Conservation (phyloP, 495 filamentous ascomycete species). For the Penicillium pulvis region DNA sequence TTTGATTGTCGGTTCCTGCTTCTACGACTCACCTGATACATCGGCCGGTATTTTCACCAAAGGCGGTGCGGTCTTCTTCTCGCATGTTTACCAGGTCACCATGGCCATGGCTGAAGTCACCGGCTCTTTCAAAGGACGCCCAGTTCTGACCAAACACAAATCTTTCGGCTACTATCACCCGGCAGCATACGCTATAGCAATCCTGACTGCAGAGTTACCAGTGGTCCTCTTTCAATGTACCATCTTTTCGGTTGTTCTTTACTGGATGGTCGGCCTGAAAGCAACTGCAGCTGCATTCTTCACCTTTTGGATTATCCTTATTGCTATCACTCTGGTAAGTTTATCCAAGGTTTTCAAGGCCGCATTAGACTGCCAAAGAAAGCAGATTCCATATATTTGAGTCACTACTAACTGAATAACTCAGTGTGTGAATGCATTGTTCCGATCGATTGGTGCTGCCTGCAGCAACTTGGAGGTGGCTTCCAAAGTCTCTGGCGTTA, state of each 20-base stretch:
- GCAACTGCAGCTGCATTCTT: conserved; percentile 54
- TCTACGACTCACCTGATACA: conserved; percentile 38
- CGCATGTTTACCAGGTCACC: conserved; percentile 70
- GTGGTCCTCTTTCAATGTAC: conserved; percentile 61
- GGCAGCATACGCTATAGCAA: conserved; percentile 67
- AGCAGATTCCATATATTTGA: not conserved
- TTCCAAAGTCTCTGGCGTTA: conserved; percentile 53
- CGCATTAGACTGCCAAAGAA: not conserved
- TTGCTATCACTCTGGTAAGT: conserved; percentile 33
- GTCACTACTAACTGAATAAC: conserved; percentile 4
- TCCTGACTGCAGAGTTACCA: conserved; percentile 69
- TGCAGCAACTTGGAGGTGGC: conserved; percentile 53
- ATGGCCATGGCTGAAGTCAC: conserved; percentile 72
- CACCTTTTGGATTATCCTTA: conserved; percentile 49
- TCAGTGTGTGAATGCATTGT: conserved; percentile 50
- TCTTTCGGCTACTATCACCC: conserved; percentile 74
- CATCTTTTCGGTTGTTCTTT: conserved; percentile 68
- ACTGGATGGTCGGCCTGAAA: conserved; percentile 66
- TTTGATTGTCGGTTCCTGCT: conserved; percentile 41
- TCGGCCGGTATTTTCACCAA: conserved; percentile 52
- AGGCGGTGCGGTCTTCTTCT: conserved; percentile 63
- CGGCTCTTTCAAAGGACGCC: conserved; percentile 65
- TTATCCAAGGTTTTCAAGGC: not conserved
- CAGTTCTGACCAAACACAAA: conserved; percentile 74
- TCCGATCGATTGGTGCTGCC: conserved; percentile 49